Base-by-base conservation (phyloP, 208 protist genomes). In the Trypanosoma conorhini region DNA sequence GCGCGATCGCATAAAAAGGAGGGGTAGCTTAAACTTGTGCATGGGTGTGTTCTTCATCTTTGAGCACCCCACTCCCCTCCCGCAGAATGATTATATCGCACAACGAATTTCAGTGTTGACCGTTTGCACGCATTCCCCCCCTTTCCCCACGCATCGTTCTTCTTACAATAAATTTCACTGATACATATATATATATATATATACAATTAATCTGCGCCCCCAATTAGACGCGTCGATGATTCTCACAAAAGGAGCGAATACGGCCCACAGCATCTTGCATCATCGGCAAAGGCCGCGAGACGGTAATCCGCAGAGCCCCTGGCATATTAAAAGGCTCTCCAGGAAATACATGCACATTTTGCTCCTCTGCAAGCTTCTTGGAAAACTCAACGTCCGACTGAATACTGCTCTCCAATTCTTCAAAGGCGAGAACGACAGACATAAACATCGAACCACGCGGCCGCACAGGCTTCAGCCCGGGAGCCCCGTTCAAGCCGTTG, bases 391-490 rank as follows among this genome's bases (percentile, higher is more conserved):
- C 77, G 70, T 98, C 74, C 44, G 93, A 79, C 22, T 66, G 38
- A 54, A 86, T 76, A n/a, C 38, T 33, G n/a, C 81, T 79, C 12
- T 76, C 57, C 17, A 97, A 95, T 58, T 82, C 77, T 7, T 73
- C 64, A 8, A 91, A 35, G 52, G 96, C 84, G 26, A 98, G 87
- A 30, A 81, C 74, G 33, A 98, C 82, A 79, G 90, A 94, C 42
- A 91, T 71, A 72, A 97, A 98, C 94, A 98, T 97, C 40, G 95
- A 83, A 3, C 91, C 97, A 61, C 78, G 68, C n/a, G 96, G 94
- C 50, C 67, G 65, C 55, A 95, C 76, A 17, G 82, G 72, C 30
- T 56, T 72, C 26, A 97, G 65, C 26, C 88, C 94, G 15, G 38
- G n/a, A 31, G 58, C 51, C 24, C 67, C 58, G 21, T 48, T 17